phyloP scores from a whole-genome alignment of 495 filamentous ascomycete genomes.

The Penicillium ucsense region DNA sequence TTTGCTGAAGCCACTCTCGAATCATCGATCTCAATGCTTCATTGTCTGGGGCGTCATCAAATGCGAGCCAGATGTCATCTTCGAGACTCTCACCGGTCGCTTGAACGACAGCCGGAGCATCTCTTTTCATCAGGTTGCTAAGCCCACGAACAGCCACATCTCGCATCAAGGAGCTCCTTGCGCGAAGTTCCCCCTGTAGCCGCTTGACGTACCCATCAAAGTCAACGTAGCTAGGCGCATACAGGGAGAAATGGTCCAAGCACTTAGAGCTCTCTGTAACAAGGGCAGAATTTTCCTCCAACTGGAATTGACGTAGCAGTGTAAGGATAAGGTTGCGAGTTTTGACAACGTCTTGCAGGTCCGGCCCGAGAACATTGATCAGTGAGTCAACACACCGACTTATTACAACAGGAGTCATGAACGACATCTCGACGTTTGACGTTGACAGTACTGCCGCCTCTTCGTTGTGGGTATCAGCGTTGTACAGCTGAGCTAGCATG shows the following conservation, averaged over 20 bases:
- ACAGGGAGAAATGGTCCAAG: conserved; percentile 83
- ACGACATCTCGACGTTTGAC: conserved; percentile 79
- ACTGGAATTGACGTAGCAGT: conserved; percentile 71
- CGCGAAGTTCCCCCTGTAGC: conserved; percentile 67
- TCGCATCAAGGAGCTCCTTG: conserved; percentile 53
- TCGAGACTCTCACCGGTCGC: conserved; percentile 69
- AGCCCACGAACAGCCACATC: conserved; percentile 80
- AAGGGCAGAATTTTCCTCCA: conserved; percentile 64
- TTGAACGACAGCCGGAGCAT: conserved; percentile 67
- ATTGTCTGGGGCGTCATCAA: conserved; percentile 68
- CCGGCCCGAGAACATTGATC: conserved; percentile 91
- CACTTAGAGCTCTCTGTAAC: conserved; percentile 72
- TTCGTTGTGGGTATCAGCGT: conserved; percentile 79
- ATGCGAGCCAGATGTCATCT: conserved; percentile 81
- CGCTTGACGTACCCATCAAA: conserved; percentile 73
- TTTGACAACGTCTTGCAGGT: conserved; percentile 89
- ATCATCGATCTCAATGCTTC: conserved; percentile 73
- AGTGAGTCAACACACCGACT: conserved; percentile 86
- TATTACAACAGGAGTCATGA: conserved; percentile 71
- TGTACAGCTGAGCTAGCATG: conserved; percentile 86
- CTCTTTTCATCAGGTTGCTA: conserved; percentile 88
- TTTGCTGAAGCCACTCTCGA: conserved; percentile 85
- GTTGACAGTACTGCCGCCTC: conserved; percentile 68
- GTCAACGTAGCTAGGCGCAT: conserved; percentile 78
- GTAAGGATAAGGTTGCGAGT: conserved; percentile 83